Evolutionary conservation across 139 green algal genomes (phyloP).

Genomic region (Asterochloris erici): DNA sequence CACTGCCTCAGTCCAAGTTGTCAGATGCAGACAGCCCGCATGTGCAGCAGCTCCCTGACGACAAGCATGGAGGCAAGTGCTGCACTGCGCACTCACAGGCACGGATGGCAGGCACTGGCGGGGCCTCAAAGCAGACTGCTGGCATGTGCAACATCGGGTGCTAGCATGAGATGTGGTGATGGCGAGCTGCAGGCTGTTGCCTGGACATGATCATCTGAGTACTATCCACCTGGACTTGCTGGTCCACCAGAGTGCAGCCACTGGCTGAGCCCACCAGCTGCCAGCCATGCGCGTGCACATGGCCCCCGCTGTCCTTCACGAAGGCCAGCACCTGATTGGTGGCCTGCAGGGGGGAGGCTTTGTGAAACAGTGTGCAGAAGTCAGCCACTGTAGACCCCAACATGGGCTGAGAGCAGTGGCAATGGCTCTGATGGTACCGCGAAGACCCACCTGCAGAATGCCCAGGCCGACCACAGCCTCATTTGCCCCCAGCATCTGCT

Average conservation of each 20-base stretch:
- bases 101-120: too few relatives aligned
- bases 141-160: too few relatives aligned
- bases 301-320: conserved; percentile 13
- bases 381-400: background rate
- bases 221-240: conserved; percentile 1
- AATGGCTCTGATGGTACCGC: background rate
- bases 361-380: background rate
- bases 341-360: background rate
- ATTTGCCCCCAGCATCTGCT: background rate
- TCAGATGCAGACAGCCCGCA: background rate
- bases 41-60: background rate
- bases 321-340: conserved; percentile 12
- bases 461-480: conserved; percentile 9
- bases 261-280: conserved; percentile 6
- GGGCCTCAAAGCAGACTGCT: too few relatives aligned
- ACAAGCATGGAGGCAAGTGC: too few relatives aligned
- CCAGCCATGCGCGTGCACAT: conserved; percentile 8
- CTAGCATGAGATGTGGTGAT: too few relatives aligned
- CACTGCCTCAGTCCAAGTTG: background rate
- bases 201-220: too few relatives aligned
- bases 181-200: too few relatives aligned
- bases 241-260: background rate
- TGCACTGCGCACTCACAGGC: too few relatives aligned
- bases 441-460: conserved; percentile 6
- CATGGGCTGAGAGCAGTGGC: background rate